A percentile compares a stretch with the other conserved stretches of the same genome.
Conservation (phyloP, 805 yeast genomes). For the Saccharomyces paradoxus region DNA sequence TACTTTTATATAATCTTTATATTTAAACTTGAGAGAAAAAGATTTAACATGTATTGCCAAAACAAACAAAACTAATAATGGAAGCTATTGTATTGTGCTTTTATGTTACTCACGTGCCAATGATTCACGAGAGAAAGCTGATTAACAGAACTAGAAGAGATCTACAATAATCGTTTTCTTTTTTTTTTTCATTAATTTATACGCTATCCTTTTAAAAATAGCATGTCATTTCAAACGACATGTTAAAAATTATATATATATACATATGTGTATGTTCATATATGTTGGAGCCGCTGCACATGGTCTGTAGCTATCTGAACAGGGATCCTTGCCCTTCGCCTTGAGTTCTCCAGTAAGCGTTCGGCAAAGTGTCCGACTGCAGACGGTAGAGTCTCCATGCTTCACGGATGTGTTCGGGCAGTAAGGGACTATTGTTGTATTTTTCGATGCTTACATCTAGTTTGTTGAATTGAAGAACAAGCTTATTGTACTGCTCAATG, state of each 20-base stretch:
- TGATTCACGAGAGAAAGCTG: not conserved
- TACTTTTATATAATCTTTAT: not conserved
- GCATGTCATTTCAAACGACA: not conserved
- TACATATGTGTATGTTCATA: not conserved
- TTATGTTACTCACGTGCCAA: not conserved
- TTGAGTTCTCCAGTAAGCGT: constrained; percentile 60
- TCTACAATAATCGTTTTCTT: not conserved
- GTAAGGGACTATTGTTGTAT: constrained; percentile 48
- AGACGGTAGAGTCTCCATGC: constrained; percentile 74
- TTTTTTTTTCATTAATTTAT: not conserved
- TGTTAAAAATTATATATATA: not conserved
- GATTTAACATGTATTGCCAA: not conserved
- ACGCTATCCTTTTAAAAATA: not conserved
- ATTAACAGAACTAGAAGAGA: not conserved
- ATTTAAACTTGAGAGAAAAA: not conserved
- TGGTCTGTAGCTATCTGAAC: not conserved
- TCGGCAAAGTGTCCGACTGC: constrained; percentile 58
- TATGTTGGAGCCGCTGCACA: not conserved
- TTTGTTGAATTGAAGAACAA: constrained; percentile 24
- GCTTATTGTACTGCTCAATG: constrained; percentile 27
- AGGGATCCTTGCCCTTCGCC: constrained; percentile 56
- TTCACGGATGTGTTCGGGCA: constrained; percentile 79
- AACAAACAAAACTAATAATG: not conserved
- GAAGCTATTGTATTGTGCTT: not conserved
- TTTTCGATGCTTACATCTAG: constrained; percentile 29